These are phyloP conservation scores for Rhynchosporium secalis DNA, from an alignment of 2,329 filamentous ascomycete genomes.

Conservation along the genomic window DNA sequence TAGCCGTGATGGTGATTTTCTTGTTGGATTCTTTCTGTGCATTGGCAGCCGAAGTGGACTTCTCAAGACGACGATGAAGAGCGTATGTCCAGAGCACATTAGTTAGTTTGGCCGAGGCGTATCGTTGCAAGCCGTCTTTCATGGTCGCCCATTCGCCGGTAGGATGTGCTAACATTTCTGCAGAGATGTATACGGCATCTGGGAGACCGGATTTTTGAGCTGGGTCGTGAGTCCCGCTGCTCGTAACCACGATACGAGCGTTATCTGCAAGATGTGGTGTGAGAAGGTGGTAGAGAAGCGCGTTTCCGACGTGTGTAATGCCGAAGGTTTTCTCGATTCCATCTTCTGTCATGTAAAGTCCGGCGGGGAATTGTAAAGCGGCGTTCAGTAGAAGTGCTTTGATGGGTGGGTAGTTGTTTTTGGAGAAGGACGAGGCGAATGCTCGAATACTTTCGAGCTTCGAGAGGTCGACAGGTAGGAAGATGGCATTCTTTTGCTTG, in stretches of 20 bases:
- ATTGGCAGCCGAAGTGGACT: neutral
- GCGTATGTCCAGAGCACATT: slow-evolving; percentile 53
- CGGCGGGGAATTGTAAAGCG: slow-evolving; percentile 46
- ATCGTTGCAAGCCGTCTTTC: slow-evolving; percentile 43
- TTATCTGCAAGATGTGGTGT: slow-evolving; percentile 42
- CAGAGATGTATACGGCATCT: slow-evolving; percentile 45
- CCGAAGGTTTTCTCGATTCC: slow-evolving; percentile 51
- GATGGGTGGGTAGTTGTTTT: slow-evolving; percentile 44
- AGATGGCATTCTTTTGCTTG: slow-evolving; percentile 45
- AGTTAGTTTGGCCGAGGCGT: slow-evolving; percentile 48
- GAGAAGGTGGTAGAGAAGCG: slow-evolving; percentile 51
- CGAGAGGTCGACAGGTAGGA: slow-evolving; percentile 47
- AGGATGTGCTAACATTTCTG: slow-evolving; percentile 49
- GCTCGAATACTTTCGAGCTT: slow-evolving; percentile 43
- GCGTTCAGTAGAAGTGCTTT: slow-evolving; percentile 50
- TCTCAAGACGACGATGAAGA: slow-evolving; percentile 42
- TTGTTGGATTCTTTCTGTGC: slow-evolving; percentile 22
- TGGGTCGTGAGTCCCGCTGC: slow-evolving; percentile 51
- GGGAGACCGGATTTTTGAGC: slow-evolving; percentile 46
- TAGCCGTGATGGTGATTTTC: slow-evolving; percentile 44
- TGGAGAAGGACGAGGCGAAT: slow-evolving; percentile 44
- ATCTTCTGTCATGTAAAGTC: slow-evolving; percentile 42
- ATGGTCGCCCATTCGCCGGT: slow-evolving; percentile 33
- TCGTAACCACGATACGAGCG: slow-evolving; percentile 47
- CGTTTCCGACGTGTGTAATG: slow-evolving; percentile 52